Evolutionary conservation across 139 green algal species (phyloP).

Genomic region (Dunaliella sp.): DNA sequence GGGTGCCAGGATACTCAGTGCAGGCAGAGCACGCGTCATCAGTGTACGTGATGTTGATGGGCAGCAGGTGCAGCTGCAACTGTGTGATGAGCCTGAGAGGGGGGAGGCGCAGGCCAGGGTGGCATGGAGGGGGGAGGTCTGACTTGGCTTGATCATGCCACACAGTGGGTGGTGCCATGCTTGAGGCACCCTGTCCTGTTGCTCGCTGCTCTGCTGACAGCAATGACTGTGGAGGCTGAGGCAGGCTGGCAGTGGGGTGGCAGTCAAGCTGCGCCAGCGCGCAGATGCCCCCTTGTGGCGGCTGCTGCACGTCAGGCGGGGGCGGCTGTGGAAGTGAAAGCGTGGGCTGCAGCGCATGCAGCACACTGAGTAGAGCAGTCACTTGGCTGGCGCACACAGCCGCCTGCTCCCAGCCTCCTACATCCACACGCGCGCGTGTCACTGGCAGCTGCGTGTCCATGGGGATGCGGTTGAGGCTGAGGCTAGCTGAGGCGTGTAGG

Average conservation of each 20-base stretch:
- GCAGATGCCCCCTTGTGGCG: no score
- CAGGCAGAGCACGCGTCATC: neutral
- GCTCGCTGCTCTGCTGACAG: no score
- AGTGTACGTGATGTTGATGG: slow-evolving; percentile 25
- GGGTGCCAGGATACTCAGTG: no score
- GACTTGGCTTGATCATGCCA: no score
- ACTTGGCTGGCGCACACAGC: neutral
- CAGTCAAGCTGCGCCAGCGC: no score
- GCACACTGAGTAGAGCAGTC: neutral
- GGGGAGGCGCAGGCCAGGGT: slow-evolving; percentile 4
- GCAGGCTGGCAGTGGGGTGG: no score
- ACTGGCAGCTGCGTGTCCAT: neutral
- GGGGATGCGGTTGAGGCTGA: neutral
- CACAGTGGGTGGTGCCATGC: no score
- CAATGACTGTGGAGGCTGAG: no score
- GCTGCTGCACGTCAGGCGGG: no score
- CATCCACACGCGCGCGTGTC: neutral
- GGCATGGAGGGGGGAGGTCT: no score
- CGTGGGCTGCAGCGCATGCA: neutral
- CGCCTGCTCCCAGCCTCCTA: neutral
- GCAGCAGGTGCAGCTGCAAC: slow-evolving; percentile 27
- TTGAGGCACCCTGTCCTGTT: no score
- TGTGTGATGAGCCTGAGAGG: neutral
- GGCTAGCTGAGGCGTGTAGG: neutral
- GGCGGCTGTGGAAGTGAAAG: no score